Evolutionary conservation across 2,329 filamentous ascomycete species (phyloP).

Genomic region (Fusarium staphyleae): DNA sequence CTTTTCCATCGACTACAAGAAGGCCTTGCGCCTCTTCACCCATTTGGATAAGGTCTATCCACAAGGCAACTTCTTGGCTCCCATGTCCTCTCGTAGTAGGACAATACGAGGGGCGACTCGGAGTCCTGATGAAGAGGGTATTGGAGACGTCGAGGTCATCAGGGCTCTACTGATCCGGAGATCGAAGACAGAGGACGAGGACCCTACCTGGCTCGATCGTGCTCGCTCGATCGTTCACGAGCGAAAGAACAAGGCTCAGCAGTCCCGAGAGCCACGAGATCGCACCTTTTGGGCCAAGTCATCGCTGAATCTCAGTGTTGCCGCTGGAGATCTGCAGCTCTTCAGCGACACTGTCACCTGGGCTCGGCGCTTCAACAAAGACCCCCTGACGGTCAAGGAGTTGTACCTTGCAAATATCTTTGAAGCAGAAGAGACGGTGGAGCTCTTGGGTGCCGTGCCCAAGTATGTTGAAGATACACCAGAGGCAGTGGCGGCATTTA

Average conservation of each 20-base stretch:
- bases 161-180: conserved; percentile 23
- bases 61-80: conserved; percentile 23
- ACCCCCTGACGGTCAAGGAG: conserved; percentile 16
- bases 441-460: conserved; percentile 31
- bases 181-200: not conserved
- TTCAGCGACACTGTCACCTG: conserved; percentile 38
- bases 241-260: conserved; percentile 34
- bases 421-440: conserved; percentile 26
- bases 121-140: not conserved
- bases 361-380: conserved; percentile 44
- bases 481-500: conserved; percentile 1
- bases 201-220: conserved; percentile 24
- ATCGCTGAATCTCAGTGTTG: conserved; percentile 40
- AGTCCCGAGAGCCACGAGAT: conserved; percentile 29
- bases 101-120: conserved; percentile 20
- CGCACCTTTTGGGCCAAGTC: conserved; percentile 41
- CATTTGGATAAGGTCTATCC: conserved; percentile 22
- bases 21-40: conserved; percentile 23
- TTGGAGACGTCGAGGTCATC: conserved; percentile 24
- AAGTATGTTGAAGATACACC: not conserved
- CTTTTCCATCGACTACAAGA: conserved; percentile 17
- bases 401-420: conserved; percentile 25
- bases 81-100: not conserved
- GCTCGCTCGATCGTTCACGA: conserved; percentile 21
- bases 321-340: conserved; percentile 34